These are phyloP conservation scores for Kurtzmaniella cleridarum DNA, from an alignment of 805 yeast species.

Conservation along the genomic window DNA sequence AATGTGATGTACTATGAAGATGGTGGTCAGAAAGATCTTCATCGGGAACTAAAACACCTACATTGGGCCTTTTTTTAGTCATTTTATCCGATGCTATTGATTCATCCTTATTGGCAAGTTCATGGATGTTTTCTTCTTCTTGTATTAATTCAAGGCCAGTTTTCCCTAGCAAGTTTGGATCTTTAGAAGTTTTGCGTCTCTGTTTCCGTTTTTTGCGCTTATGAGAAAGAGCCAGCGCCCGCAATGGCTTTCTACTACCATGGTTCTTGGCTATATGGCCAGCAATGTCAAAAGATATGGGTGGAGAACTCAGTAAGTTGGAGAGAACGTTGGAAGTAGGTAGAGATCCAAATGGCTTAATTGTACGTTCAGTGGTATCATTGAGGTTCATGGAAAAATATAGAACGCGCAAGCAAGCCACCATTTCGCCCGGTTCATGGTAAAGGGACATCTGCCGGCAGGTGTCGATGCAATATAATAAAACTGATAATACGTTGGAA, in stretches of 20 bases:
- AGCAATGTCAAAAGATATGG: slow-evolving; percentile 23
- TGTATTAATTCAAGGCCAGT: neutral
- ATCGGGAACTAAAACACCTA: neutral
- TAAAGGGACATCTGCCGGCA: slow-evolving; percentile 31
- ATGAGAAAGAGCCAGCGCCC: neutral
- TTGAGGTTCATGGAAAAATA: slow-evolving; percentile 19
- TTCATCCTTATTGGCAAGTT: neutral
- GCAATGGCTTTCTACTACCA: neutral
- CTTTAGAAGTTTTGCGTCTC: neutral
- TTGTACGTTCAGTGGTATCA: slow-evolving; percentile 15
- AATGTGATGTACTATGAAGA: slow-evolving; percentile 6
- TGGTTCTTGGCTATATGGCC: slow-evolving; percentile 15
- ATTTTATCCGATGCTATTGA: neutral
- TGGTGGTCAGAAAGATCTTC: neutral
- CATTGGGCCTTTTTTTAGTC: slow-evolving; percentile 4
- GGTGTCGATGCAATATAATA: neutral
- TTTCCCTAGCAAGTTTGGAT: neutral
- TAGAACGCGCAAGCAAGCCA: slow-evolving; percentile 24
- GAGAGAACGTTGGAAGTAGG: slow-evolving; percentile 1
- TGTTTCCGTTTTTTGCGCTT: neutral
- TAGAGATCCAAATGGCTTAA: slow-evolving; percentile 10
- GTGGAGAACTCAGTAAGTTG: slow-evolving; percentile 23
- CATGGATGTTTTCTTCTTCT: neutral
- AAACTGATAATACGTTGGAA: no score
- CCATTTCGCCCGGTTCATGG: slow-evolving; percentile 22